Conservation (phyloP, 2,329 filamentous ascomycete species). For the Colletotrichum spinosum region DNA sequence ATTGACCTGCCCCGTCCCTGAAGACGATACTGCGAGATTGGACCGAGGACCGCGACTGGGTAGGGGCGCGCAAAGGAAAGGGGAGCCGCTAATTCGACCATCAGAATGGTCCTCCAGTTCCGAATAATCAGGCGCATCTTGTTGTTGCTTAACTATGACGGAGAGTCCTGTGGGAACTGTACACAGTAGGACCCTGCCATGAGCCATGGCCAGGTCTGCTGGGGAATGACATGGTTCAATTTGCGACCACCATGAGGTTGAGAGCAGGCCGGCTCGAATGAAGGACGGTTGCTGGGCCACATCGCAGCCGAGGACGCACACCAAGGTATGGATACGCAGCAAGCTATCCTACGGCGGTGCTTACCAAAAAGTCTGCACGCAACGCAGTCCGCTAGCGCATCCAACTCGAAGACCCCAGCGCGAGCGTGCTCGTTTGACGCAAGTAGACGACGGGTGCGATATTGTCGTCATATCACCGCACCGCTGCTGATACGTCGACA, state of each 20-base stretch:
- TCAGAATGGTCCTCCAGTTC: slow-evolving; percentile 6
- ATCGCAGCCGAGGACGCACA: slow-evolving; percentile 30
- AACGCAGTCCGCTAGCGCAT: too few species aligned
- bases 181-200: too few species aligned
- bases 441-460: slow-evolving; percentile 18
- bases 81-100: slow-evolving; percentile 22
- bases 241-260: slow-evolving; percentile 21
- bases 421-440: too few species aligned
- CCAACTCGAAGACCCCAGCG: too few species aligned
- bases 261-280: slow-evolving; percentile 32
- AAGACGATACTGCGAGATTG: slow-evolving; percentile 2
- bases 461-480: slow-evolving; percentile 35
- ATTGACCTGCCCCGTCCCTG: not conserved
- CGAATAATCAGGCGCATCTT: too few species aligned
- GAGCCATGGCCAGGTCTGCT: too few species aligned
- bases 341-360: too few species aligned
- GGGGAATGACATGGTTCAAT: slow-evolving; percentile 26
- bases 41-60: slow-evolving; percentile 19
- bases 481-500: slow-evolving; percentile 21
- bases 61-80: not conserved
- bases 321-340: slow-evolving; percentile 6
- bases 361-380: too few species aligned
- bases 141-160: not conserved
- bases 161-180: too few species aligned
- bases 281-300: slow-evolving; percentile 33